A percentile compares a stretch with the other conserved stretches of the same genome.
These are phyloP conservation scores for Diplodia sapinea DNA, from an alignment of 2,329 filamentous ascomycete species.

Conservation along the genomic window DNA sequence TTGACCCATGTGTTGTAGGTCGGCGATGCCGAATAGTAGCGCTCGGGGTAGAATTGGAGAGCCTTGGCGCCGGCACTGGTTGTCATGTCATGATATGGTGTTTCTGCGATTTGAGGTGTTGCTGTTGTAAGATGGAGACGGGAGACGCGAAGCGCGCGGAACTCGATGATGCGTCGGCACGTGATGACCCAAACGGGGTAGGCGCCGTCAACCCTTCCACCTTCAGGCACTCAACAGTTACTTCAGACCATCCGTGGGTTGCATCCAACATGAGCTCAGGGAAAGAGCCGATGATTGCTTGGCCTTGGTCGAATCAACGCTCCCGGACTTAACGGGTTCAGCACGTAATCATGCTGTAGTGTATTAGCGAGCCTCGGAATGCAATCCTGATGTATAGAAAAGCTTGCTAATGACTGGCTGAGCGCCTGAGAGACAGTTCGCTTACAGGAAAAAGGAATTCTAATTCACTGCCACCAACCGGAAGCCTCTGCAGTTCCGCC, in stretches of 20 bases:
- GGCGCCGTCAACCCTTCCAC: neutral
- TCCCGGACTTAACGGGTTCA: neutral
- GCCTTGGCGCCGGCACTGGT: slow-evolving; percentile 33
- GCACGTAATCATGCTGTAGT: neutral
- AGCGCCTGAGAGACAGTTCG: neutral
- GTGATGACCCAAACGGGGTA: neutral
- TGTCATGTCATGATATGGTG: slow-evolving; percentile 48
- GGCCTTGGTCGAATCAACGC: neutral
- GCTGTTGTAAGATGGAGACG: neutral
- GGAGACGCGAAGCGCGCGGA: slow-evolving; percentile 4
- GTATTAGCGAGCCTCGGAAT: neutral
- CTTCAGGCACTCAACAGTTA: no score
- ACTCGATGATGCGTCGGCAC: slow-evolving; percentile 6
- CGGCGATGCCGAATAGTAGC: slow-evolving; percentile 65
- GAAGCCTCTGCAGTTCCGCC: neutral
- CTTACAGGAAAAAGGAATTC: neutral
- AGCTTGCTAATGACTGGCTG: neutral
- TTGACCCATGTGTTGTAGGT: slow-evolving; percentile 69
- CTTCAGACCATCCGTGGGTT: no score
- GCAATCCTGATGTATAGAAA: neutral
- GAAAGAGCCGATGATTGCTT: neutral
- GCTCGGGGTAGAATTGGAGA: slow-evolving; percentile 60
- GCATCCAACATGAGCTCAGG: neutral
- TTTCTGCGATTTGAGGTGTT: neutral
- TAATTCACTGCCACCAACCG: neutral